Conservation (phyloP, 176 grass and related monocot genomes). For the Musa acuminata region DNA sequence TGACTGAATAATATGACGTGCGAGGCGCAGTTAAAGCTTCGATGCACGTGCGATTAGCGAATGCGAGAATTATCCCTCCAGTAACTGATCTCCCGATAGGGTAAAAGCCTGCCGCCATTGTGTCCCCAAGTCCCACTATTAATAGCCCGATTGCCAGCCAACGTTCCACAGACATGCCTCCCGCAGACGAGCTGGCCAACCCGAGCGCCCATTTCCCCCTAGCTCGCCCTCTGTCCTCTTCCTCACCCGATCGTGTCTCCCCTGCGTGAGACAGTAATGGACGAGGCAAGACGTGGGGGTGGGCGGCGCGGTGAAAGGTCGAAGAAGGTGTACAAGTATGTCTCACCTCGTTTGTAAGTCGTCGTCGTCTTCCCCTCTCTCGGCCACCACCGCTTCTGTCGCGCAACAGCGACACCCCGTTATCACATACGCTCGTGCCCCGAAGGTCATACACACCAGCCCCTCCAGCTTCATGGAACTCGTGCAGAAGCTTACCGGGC, state of each 20-base stretch:
- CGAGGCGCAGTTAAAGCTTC: no score
- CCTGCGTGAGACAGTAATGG: not conserved
- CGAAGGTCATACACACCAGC: not conserved
- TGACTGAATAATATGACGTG: no score
- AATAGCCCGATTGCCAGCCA: no score
- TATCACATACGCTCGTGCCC: not conserved
- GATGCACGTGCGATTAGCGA: no score
- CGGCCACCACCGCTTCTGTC: not conserved
- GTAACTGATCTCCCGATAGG: no score
- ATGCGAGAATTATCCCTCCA: no score
- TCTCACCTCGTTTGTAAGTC: not conserved
- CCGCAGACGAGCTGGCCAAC: not conserved
- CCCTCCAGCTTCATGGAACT: not conserved
- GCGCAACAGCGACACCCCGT: not conserved
- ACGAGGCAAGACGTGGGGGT: not conserved
- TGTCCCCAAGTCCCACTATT: no score
- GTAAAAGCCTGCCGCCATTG: no score
- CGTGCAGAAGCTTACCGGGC: not conserved
- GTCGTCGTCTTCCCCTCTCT: not conserved
- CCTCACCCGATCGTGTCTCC: not conserved
- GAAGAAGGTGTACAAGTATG: not conserved
- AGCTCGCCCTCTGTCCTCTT: not conserved
- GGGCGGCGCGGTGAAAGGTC: no score
- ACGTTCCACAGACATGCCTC: not conserved
- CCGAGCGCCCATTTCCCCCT: not conserved